Evolutionary conservation across 129 eudicot genomes (phyloP), one percentile per base, ranked within the genome.

Genomic region (Chrysanthemum makinoi): DNA sequence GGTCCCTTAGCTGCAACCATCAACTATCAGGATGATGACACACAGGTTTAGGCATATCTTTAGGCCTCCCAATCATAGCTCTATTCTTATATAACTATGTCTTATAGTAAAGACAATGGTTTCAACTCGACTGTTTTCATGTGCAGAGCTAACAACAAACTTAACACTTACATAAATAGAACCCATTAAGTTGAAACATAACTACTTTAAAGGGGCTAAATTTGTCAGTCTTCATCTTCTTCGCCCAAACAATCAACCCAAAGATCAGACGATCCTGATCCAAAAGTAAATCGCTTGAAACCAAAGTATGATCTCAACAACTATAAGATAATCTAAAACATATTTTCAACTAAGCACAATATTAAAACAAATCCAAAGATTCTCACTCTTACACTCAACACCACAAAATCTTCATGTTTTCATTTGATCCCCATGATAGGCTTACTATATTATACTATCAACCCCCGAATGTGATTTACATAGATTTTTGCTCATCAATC

Each of bases 401-500:
- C 43, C 43, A 35, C 43, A 35, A 35, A 35, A 35, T 6, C 43
- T 35, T 35, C 9, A 35, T 35, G 43, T 35, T 35, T 35, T 35
- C 43, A 35, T 35, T 35, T 35, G 43, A 35, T 35, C 43, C 43
- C 43, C 43, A 35, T 35, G 43, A 35, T 35, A 35, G 43, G 43
- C 43, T 35, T 35, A 35, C 43, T 35, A 6, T 35, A 35, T 35
- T 35, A 35, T 35, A 35, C 9, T 6, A 35, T 35, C 43, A 35
- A 6, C 43, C 43, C 43, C 43, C 8, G 10, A 47, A 48, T 46
- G 19, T 17, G 20, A 5, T 47, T 47, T 46, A 35, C 57, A 44
- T 15, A 47, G 71, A 66, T 66, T 66, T 55, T 62, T 55, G 22
- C 43, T 66, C 71, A 20, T 66, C 57, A 19, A 20, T 46, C 17